Percentiles rank a stretch among this genome's conserved stretches.
These are phyloP conservation scores for Cordyceps sp. DNA, from an alignment of 2,329 filamentous ascomycete genomes.

Conservation along the genomic window DNA sequence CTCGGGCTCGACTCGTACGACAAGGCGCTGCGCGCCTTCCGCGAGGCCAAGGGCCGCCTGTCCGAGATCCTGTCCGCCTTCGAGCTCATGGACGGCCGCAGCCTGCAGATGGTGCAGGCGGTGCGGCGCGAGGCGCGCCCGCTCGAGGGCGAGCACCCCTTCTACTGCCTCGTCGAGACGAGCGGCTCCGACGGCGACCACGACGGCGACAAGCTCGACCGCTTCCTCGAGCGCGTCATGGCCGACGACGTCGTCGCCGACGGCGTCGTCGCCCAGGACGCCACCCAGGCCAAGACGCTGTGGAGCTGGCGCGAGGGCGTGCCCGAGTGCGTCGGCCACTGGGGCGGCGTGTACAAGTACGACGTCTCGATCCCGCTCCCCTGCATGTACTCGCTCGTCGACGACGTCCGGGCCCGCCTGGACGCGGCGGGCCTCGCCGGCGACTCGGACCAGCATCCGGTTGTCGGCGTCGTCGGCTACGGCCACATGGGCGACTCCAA, in stretches of 20 bases:
- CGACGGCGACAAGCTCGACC: constrained; percentile 78
- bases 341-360: constrained; percentile 96
- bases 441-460: constrained; percentile 58
- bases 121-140: constrained; percentile 67
- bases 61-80: constrained; percentile 95
- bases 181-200: constrained; percentile 90
- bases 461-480: constrained; percentile 84
- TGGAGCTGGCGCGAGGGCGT: constrained; percentile 94
- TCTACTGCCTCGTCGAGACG: constrained; percentile 95
- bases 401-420: constrained; percentile 63
- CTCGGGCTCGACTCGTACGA: constrained; percentile 85
- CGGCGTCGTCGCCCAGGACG: constrained; percentile 82
- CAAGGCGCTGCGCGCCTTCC: constrained; percentile 72
- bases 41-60: constrained; percentile 75
- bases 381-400: constrained; percentile 78
- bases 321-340: constrained; percentile 74
- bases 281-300: constrained; percentile 70
- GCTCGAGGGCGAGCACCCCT: constrained; percentile 69
- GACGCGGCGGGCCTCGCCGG: constrained; percentile 60
- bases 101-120: constrained; percentile 58
- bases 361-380: constrained; percentile 85
- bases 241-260: constrained; percentile 71
- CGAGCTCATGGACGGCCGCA: constrained; percentile 84
- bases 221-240: constrained; percentile 87
- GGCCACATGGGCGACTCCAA: constrained; percentile 98